Base-by-base conservation (phyloP, 73 alveolate genomes). In the Loxodes magnus region DNA sequence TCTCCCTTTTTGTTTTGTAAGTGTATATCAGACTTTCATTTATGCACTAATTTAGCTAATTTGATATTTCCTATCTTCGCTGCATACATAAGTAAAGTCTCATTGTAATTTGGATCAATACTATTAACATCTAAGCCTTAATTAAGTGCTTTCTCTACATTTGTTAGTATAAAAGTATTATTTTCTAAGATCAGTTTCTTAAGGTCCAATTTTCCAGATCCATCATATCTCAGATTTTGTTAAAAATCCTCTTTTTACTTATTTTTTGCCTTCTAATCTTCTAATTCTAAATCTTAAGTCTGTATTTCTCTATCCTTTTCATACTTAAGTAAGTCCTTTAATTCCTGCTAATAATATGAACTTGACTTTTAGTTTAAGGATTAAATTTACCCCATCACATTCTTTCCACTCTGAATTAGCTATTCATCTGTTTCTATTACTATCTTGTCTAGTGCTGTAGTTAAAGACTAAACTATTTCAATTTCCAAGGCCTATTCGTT, bases 11-110 rank as follows among this genome's bases (percentile, higher is more conserved):
- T 46, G 39, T 5, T 22, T 46, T n/a, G 5, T 10, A 7, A 12
- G 9, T 46, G 27, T 41, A 46, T 46, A 25, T 46, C 39, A 7
- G 46, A 46, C 50, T 9, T 46, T 24, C 6, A 46, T 10, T 10
- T 24, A n/a, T 1, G 58, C 53, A n/a, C n/a, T 22, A 46, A 41
- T 19, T 24, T 9, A 5, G 52, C 15, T 0, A 46, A 23, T 10
- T 46, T 46, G 5, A 46, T 12, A 24, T 46, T 46, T 19, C 59
- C 59, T 25, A 24, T 46, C 5, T 41, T 16, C 1, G 59, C 59
- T 7, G 59, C 59, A 46, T 21, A 46, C 34, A 46, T 46, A 0
- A 46, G 60, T 21, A 46, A 2, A 10, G 53, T 46, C 26, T 10
- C 34, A 46, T 46, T 41, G 9, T 25, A 10, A 1, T 10, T 19